phyloP scores from a whole-genome alignment of 176 grass and related monocot genomes.

The Cenchrus americanus region DNA sequence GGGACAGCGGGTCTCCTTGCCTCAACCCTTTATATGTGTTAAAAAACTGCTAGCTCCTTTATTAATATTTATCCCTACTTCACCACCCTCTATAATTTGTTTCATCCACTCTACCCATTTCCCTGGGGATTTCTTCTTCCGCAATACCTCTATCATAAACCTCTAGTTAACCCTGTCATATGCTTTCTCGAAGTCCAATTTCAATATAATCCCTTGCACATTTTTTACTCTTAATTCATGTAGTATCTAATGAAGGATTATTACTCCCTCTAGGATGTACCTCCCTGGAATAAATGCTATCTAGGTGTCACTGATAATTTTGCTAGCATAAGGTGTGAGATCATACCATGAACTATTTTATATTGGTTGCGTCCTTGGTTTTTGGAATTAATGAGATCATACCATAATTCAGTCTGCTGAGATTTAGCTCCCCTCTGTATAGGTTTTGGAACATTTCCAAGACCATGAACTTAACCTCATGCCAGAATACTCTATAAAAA shows the following conservation, averaged over 20 bases:
- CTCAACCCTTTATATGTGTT: no score
- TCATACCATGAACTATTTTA: not conserved
- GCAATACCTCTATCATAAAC: no score
- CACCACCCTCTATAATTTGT: no score
- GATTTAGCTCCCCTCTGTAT: not conserved
- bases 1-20: no score
- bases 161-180: no score
- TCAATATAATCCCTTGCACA: no score
- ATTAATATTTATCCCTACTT: no score
- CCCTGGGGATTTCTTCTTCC: no score
- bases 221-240: not conserved
- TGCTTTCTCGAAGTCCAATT: no score
- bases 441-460: not conserved
- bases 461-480: not conserved
- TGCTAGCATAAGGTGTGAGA: rapidly evolving
- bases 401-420: not conserved
- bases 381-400: not conserved
- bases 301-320: not conserved
- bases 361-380: not conserved
- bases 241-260: no score
- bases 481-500: not conserved
- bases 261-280: not conserved
- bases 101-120: no score
- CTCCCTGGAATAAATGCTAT: not conserved
- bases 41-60: no score